A percentile compares a stretch with the other conserved stretches of the same genome.
These are phyloP conservation scores for Rhodotorula graminis DNA, from an alignment of 768 basidiomycete genomes.

Conservation along the genomic window DNA sequence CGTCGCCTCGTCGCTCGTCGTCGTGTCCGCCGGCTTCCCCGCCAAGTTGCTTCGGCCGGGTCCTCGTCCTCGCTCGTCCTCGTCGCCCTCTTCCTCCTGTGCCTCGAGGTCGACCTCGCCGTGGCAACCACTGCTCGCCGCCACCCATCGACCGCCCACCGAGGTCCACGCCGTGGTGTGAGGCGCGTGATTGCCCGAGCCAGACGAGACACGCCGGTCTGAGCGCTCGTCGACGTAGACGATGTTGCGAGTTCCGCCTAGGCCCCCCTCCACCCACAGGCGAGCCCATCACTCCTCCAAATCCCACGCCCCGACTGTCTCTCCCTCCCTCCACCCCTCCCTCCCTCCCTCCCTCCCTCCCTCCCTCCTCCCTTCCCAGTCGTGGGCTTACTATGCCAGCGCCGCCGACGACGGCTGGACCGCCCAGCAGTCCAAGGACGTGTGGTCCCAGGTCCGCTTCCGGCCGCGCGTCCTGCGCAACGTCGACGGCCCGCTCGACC, in stretches of 20 bases:
- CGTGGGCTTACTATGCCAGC: constrained; percentile 25
- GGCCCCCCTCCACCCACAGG: constrained; percentile 19
- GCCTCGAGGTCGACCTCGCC: too few species aligned
- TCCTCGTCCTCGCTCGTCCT: too few species aligned
- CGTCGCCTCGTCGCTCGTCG: too few species aligned
- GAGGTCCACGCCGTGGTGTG: too few species aligned
- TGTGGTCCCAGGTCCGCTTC: constrained; percentile 11
- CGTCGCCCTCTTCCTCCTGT: not conserved
- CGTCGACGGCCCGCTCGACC: constrained; percentile 44
- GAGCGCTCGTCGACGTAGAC: constrained; percentile 5
- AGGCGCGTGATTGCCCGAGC: too few species aligned
- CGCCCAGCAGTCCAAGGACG: not conserved
- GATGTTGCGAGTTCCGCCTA: constrained; percentile 10
- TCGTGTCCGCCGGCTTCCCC: too few species aligned
- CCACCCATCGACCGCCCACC: too few species aligned
- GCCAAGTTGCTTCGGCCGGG: too few species aligned
- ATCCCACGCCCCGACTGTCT: too few species aligned
- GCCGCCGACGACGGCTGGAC: constrained; percentile 24
- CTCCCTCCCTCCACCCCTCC: too few species aligned
- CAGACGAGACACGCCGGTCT: not conserved
- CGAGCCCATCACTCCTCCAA: too few species aligned
- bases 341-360: not conserved
- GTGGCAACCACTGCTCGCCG: too few species aligned
- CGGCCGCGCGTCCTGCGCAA: constrained; percentile 40
- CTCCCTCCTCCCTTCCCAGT: not conserved